Base-by-base conservation (phyloP, 352 stramenopile genomes). In the Phytophthora pluvialis region DNA sequence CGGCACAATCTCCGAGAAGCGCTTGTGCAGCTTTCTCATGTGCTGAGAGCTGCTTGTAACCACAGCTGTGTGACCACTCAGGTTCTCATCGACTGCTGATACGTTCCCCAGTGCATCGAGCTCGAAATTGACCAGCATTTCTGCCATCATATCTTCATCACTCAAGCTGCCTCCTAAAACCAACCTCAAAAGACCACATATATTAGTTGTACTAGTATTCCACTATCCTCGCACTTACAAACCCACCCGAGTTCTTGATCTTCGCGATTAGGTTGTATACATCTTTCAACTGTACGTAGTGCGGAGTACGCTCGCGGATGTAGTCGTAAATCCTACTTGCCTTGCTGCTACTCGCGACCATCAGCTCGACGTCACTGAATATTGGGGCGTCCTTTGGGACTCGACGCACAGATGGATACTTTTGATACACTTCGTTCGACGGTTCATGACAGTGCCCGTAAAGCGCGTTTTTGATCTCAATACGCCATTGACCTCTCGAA, bases 271-370 rank as follows among this genome's bases (percentile, higher is more conserved):
- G 16, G 15, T 56, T 64, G 25, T 56, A 36, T 0, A 54, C 56
- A 21, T 64, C 44, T 11, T 38, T 50, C 10, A 50, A 26, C 11
- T 56, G 16, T 10, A 49, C 33, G 6, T 26, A 32, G 16, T 64
- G 45, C 2, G 35, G 44, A 5, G 44, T n/a, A 4, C 51, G 28
- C 1, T 42, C 38, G 5, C 44, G 25, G 1, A 56, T 56, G 28
- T 56, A 55, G 35, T 56, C 35, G n/a, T 56, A 64, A 9, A 56
- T 25, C 1, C 56, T 10, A 6, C 36, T 64, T 12, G 44, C 8
- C 16, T 50, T 43, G 35, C 26, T 56, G 3, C 45, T 33, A 29
- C 56, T 64, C 1, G 44, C 11, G 6, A 56, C 55, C 55, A 64
- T 56, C 3, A 54, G 13, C 28, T 64, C 45, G 5, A 64, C 28